Evolutionary conservation across 108 stramenopile genomes (phyloP).

Genomic region (Cyclotella cryptica): DNA sequence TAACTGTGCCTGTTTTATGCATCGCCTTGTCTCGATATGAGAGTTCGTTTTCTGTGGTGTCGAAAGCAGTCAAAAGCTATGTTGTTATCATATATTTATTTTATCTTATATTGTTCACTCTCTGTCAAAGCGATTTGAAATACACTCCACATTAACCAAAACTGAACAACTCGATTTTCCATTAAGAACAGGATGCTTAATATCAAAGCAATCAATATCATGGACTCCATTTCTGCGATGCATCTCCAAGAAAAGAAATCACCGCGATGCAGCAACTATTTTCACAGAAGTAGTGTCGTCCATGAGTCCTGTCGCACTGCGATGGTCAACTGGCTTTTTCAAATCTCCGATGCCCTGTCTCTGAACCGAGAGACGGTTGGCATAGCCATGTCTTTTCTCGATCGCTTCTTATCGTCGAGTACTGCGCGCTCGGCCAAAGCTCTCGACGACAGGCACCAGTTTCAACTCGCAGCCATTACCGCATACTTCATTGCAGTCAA

Average conservation of each 20-base stretch:
- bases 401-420: conserved; percentile 45
- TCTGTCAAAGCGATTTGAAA: too few relatives aligned
- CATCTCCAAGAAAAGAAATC: conserved; percentile 24
- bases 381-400: conserved; percentile 62
- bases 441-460: conserved; percentile 39
- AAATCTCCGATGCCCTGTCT: conserved; percentile 32
- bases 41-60: too few relatives aligned
- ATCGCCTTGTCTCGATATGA: too few relatives aligned
- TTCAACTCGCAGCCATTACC: conserved; percentile 80
- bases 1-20: too few relatives aligned
- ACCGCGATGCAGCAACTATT: conserved; percentile 28
- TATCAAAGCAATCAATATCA: neutral
- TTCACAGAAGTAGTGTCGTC: conserved; percentile 18
- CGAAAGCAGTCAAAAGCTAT: too few relatives aligned
- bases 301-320: conserved; percentile 44
- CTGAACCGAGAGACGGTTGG: conserved; percentile 65
- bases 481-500: conserved; percentile 78
- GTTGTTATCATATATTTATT: too few relatives aligned
- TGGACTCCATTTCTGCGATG: conserved; percentile 26
- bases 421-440: conserved; percentile 11
- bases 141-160: too few relatives aligned
- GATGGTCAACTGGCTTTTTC: conserved; percentile 45
- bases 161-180: neutral
- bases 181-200: neutral
- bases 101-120: too few relatives aligned